phyloP scores from a whole-genome alignment of 495 filamentous ascomycete species.

The Parachaetomium inaequale region DNA sequence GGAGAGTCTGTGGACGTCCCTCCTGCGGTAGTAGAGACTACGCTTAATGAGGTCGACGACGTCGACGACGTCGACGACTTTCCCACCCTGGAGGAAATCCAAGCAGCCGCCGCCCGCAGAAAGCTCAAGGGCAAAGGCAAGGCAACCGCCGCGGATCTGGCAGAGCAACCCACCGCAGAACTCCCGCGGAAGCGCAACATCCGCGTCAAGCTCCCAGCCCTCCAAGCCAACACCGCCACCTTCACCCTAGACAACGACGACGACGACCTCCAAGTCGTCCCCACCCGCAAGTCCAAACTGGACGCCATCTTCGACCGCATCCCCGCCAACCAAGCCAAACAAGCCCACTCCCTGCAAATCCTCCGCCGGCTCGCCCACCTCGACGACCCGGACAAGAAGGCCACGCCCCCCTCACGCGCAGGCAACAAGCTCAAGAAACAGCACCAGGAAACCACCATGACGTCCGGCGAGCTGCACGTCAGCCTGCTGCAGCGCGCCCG shows the following conservation, averaged over 20 bases:
- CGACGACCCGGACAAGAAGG: constrained; percentile 50
- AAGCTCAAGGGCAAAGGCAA: constrained; percentile 55
- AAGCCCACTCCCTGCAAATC: constrained; percentile 61
- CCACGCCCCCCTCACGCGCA: constrained; percentile 11
- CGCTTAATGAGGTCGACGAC: constrained; percentile 8
- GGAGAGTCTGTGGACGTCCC: constrained; percentile 7
- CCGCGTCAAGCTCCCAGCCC: constrained; percentile 40
- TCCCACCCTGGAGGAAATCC: constrained; percentile 33
- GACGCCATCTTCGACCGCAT: constrained; percentile 67
- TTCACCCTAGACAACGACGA: constrained; percentile 40
- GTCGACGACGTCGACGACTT: constrained; percentile 30
- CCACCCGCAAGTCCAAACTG: constrained; percentile 37
- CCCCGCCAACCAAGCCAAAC: constrained; percentile 53
- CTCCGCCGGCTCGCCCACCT: constrained; percentile 74
- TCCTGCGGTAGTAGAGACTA: neutral
- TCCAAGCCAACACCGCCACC: constrained; percentile 28
- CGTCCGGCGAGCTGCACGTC: constrained; percentile 62
- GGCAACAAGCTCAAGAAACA: constrained; percentile 29
- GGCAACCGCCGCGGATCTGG: constrained; percentile 32
- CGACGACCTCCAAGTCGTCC: constrained; percentile 40
- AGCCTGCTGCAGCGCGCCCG: constrained; percentile 65
- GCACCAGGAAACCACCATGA: constrained; percentile 53
- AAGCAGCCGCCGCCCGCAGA: constrained; percentile 21
- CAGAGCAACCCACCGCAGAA: constrained; percentile 11
- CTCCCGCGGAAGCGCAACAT: constrained; percentile 37